A percentile compares a stretch with the other conserved stretches of the same genome.
Evolutionary conservation across 2,329 filamentous ascomycete species (phyloP).

Genomic region (Alternaria sp.): DNA sequence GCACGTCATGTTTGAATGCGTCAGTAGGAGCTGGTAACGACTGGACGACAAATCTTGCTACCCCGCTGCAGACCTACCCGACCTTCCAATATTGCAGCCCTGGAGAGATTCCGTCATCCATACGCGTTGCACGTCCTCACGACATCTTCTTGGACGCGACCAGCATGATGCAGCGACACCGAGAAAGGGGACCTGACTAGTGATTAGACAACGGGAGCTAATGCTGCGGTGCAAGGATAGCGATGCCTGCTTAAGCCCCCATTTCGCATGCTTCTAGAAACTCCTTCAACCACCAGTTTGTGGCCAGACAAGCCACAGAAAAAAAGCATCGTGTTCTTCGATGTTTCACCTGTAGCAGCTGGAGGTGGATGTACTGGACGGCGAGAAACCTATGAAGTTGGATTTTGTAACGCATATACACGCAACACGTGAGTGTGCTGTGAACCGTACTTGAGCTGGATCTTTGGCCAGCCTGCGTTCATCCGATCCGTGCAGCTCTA

Average conservation of each 20-base stretch:
- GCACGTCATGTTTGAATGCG: conserved; percentile 14
- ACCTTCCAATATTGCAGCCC: neutral
- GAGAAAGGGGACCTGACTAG: conserved; percentile 24
- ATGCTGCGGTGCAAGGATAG: conserved; percentile 8
- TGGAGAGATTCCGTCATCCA: neutral
- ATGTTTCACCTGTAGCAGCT: neutral
- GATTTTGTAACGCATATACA: neutral
- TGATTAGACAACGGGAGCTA: conserved; percentile 26
- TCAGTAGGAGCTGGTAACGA: conserved; percentile 1
- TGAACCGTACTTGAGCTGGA: neutral
- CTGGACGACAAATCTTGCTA: conserved; percentile 4
- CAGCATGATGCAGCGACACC: conserved; percentile 4
- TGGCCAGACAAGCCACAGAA: neutral
- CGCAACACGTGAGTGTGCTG: neutral
- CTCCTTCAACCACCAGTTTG: neutral
- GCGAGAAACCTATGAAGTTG: neutral
- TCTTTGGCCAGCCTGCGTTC: too few relatives aligned
- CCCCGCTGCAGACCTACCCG: neutral
- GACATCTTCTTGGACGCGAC: neutral
- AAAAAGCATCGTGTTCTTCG: neutral
- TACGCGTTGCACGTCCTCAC: neutral
- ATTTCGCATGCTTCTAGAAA: conserved; percentile 1
- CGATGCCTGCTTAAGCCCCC: neutral
- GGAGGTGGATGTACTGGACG: neutral
- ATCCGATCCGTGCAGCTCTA: too few relatives aligned